Conservation (phyloP, 352 stramenopile genomes). For the Phytophthora cactorum region DNA sequence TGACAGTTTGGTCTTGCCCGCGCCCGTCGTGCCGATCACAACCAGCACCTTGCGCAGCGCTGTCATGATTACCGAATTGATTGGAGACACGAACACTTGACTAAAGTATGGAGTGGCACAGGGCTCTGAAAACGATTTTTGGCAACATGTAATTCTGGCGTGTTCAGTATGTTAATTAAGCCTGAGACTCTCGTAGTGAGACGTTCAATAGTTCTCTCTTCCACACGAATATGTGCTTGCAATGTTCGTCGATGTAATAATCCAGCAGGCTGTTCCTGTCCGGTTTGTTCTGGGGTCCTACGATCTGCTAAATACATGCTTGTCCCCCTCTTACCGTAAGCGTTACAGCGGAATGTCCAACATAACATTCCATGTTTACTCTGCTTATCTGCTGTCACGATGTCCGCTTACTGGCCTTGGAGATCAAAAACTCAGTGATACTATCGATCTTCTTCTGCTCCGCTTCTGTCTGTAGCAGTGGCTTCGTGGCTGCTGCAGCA, state of each 20-base stretch:
- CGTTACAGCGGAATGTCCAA: too few species aligned
- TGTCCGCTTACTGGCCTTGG: constrained; percentile 65
- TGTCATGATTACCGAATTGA: constrained; percentile 19
- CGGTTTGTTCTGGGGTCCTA: too few species aligned
- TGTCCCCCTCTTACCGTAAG: too few species aligned
- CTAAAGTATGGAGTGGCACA: constrained; percentile 3
- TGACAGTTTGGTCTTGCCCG: constrained; percentile 93
- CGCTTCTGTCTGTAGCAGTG: constrained; percentile 19
- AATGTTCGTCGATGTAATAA: not conserved
- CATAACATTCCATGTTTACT: too few species aligned
- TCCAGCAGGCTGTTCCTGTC: too few species aligned
- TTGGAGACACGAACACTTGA: constrained; percentile 5
- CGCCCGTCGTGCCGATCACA: constrained; percentile 91
- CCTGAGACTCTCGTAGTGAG: too few species aligned
- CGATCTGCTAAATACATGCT: too few species aligned
- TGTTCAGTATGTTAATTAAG: too few species aligned
- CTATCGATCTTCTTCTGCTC: constrained; percentile 58
- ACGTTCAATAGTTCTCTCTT: too few species aligned
- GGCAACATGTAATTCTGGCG: too few species aligned
- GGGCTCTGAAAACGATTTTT: too few species aligned
- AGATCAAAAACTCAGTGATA: constrained; percentile 64
- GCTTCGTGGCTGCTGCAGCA: constrained; percentile 4
- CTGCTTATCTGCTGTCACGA: not conserved
- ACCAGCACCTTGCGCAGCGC: constrained; percentile 85
- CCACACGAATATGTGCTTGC: not conserved